These are phyloP conservation scores for Cutaneotrichosporon curvatum DNA, from an alignment of 1,284 basidiomycete species.

Conservation along the genomic window DNA sequence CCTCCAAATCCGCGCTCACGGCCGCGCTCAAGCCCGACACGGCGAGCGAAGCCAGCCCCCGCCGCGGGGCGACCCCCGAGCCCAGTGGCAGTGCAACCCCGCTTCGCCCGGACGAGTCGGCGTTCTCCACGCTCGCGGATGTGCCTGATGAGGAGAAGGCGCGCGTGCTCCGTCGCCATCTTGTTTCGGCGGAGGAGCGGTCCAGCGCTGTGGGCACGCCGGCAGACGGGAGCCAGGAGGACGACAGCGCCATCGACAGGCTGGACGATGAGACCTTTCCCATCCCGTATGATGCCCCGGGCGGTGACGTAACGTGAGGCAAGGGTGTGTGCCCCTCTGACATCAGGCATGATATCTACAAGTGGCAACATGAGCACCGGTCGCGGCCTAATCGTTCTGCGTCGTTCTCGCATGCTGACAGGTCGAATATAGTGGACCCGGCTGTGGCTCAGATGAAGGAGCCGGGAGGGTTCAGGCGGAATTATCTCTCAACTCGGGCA, in stretches of 20 bases:
- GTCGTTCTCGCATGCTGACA: conserved; percentile 61
- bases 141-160: conserved; percentile 70
- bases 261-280: conserved; percentile 62
- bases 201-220: conserved; percentile 6
- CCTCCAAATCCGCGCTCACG: conserved; percentile 9
- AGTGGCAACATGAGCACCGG: conserved; percentile 75
- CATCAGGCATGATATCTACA: conserved; percentile 79
- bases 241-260: conserved; percentile 12
- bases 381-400: conserved; percentile 55
- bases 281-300: conserved; percentile 72
- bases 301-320: conserved; percentile 89
- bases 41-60: background rate
- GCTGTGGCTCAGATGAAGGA: conserved; percentile 83
- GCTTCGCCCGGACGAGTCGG: conserved; percentile 23
- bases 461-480: conserved; percentile 85
- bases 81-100: conserved; percentile 6
- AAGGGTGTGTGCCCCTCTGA: conserved; percentile 49
- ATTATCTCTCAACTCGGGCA: conserved; percentile 68
- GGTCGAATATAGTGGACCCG: conserved; percentile 53
- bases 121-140: conserved; percentile 37
- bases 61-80: background rate
- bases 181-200: conserved; percentile 68
- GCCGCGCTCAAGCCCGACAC: background rate
- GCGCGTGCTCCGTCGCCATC: conserved; percentile 66
- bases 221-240: conserved; percentile 2